These are phyloP conservation scores for Candida golubevii DNA, from an alignment of 805 yeast species.

Conservation along the genomic window DNA sequence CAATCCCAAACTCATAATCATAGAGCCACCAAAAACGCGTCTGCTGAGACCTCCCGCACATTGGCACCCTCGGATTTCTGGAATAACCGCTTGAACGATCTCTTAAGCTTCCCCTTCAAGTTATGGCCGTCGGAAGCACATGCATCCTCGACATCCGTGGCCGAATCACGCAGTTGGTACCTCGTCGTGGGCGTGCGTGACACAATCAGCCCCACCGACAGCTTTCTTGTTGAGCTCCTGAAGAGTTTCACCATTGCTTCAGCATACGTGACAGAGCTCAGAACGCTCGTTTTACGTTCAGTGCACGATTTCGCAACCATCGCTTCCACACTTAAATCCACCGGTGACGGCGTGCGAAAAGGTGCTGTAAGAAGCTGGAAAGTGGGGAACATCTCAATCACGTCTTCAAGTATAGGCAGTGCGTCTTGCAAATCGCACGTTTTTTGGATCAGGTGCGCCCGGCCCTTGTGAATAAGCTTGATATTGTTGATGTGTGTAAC, in stretches of 20 bases:
- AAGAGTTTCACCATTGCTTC: conserved; percentile 14
- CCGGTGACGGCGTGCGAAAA: conserved; percentile 4
- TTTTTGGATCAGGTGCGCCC: conserved; percentile 9
- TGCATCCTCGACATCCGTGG: conserved; percentile 12
- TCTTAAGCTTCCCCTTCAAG: conserved; percentile 1
- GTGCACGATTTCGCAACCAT: conserved; percentile 1
- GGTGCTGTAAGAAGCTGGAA: conserved; percentile 13
- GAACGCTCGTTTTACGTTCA: not conserved
- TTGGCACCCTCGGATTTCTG: not conserved
- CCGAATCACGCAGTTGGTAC: conserved; percentile 10
- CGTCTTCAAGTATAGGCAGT: conserved; percentile 6
- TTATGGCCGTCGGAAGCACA: not conserved
- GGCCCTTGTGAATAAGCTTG: conserved; percentile 16
- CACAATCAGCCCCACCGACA: conserved; percentile 5
- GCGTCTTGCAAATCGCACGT: conserved; percentile 6
- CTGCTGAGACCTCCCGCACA: not conserved
- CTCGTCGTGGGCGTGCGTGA: conserved; percentile 2
- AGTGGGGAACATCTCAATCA: conserved; percentile 8
- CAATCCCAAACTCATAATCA: too few relatives aligned
- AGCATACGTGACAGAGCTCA: conserved; percentile 14
- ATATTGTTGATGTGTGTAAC: conserved; percentile 8
- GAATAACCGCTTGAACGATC: conserved; percentile 8
- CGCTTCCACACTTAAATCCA: conserved; percentile 1
- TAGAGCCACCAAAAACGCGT: too few relatives aligned
- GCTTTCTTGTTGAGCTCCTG: conserved; percentile 9